Evolutionary conservation across 805 yeast species (phyloP).

Genomic region (Isabelozyma rhagii): DNA sequence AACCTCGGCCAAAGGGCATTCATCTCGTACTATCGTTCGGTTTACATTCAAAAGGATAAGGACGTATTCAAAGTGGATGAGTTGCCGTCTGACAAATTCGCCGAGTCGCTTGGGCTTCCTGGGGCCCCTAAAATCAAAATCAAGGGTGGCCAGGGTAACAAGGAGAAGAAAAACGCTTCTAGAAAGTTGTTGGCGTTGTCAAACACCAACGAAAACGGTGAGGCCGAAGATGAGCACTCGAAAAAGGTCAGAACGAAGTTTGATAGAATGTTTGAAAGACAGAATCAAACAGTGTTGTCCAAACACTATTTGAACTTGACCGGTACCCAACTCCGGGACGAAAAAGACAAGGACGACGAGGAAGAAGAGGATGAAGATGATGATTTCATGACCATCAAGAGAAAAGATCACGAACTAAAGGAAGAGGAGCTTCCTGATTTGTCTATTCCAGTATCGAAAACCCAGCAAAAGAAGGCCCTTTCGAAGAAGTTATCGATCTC

Average conservation of each 20-base stretch:
- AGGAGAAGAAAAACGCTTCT: constrained; percentile 78
- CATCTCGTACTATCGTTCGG: constrained; percentile 82
- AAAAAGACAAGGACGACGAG: constrained; percentile 35
- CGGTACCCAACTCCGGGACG: constrained; percentile 32
- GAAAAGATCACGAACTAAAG: constrained; percentile 67
- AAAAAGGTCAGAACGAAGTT: constrained; percentile 74
- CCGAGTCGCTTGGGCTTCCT: constrained; percentile 86
- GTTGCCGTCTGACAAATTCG: constrained; percentile 78
- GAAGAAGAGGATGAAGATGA: constrained; percentile 56
- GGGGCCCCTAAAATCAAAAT: constrained; percentile 94
- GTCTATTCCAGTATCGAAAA: constrained; percentile 67
- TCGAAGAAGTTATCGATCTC: constrained; percentile 74
- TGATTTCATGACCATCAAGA: constrained; percentile 78
- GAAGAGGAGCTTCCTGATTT: constrained; percentile 66
- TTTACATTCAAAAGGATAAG: constrained; percentile 83
- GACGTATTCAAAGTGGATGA: constrained; percentile 76
- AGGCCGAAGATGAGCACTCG: constrained; percentile 34
- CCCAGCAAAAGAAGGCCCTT: constrained; percentile 80
- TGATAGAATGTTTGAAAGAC: constrained; percentile 93
- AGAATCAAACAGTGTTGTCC: constrained; percentile 87
- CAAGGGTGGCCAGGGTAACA: constrained; percentile 49
- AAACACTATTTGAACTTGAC: constrained; percentile 83
- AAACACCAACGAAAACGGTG: constrained; percentile 58
- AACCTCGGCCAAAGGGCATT: constrained; percentile 95
- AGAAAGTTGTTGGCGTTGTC: constrained; percentile 61